phyloP scores from a whole-genome alignment of 2,329 filamentous ascomycete species.

The Aspergillus caelatus region DNA sequence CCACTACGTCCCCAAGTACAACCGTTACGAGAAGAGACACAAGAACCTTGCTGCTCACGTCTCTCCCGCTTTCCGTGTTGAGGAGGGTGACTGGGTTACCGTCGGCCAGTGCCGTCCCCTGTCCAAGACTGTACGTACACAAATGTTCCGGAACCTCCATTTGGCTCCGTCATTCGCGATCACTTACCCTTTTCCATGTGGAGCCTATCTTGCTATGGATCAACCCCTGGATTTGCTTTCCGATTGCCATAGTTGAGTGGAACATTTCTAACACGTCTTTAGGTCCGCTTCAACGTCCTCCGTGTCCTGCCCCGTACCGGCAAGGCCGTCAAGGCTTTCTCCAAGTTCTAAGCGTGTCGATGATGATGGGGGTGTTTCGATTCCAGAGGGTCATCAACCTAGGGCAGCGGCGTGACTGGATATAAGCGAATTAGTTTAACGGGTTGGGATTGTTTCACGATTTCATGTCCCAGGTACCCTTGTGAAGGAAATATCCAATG shows the following conservation, averaged over 20 bases:
- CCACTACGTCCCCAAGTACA: slow-evolving; percentile 99
- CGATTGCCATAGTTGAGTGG: neutral
- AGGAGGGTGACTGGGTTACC: slow-evolving; percentile 98
- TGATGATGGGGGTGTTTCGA: slow-evolving; percentile 33
- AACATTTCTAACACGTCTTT: slow-evolving; percentile 22
- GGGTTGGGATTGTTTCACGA: slow-evolving; percentile 44
- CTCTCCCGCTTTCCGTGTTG: slow-evolving; percentile 99
- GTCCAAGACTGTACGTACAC: slow-evolving; percentile 93
- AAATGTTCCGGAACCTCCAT: neutral
- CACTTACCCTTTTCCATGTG: neutral
- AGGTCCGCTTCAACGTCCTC: slow-evolving; percentile 99
- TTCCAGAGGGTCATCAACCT: slow-evolving; percentile 33
- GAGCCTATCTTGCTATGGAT: neutral
- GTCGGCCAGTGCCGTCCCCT: slow-evolving; percentile 99
- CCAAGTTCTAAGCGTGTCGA: slow-evolving; percentile 81
- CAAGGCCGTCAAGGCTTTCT: slow-evolving; percentile 97
- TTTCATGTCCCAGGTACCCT: slow-evolving; percentile 46
- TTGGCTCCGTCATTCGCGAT: neutral
- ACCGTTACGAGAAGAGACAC: slow-evolving; percentile 99
- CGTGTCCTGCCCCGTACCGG: slow-evolving; percentile 96
- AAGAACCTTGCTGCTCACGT: slow-evolving; percentile 99
- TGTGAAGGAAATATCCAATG: slow-evolving; percentile 44
- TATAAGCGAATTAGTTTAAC: slow-evolving; percentile 39
- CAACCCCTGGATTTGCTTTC: neutral
- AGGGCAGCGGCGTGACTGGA: slow-evolving; percentile 43